Evolutionary conservation across 139 green algal genomes (phyloP), one percentile per base, ranked within the genome.

Genomic region (Desmodesmus armatus): DNA sequence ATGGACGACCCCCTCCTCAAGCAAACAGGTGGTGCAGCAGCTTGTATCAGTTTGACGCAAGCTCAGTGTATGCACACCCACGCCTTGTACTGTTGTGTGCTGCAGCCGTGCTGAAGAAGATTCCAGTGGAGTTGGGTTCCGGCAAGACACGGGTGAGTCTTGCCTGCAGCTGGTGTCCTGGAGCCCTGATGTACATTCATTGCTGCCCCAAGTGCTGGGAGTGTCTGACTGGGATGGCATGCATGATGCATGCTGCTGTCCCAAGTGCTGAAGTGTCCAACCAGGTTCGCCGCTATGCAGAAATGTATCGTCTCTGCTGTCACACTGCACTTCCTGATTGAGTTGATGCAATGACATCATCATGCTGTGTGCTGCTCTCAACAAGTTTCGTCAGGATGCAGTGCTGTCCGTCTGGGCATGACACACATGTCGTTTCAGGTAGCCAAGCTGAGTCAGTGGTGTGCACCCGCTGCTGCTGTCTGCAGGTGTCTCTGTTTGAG

Each of bases 401-500:
- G 4, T 74, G 9, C 29, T 15, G 21, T 25, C 65, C 58, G 23
- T 67, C 13, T 27, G 15, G 23, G 25, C 23, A 19, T 67, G 2
- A 23, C 2, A 11, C 31, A 31, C 23, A 6, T 31, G 23, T 19
- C 58, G 31, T 13, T 67, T 67, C 17, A 11, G 7, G 31, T 23
- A 35, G 15, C 7, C 58, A 6, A 27, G 0, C 3, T 2, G 58
- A 0, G 58, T 13, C 6, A 13, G 17, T 35, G 23, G 7, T 11
- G 23, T 6, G 0, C 6, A 31, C 58, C 13, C 19, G n/a, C 43
- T 47, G 44, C 72, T 82, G 75, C 51, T 76, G 78, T 2, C 7
- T 73, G 60, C 62, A 84, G 78, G 78, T 84, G 62, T 84, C 78
- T 2, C 53, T 84, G 78, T 84, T 66, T 76, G 78, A 84, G 33